A percentile compares a stretch with the other conserved stretches of the same genome.
Conservation (phyloP, 1,284 basidiomycete species). For the Boletus semigastroideus region DNA sequence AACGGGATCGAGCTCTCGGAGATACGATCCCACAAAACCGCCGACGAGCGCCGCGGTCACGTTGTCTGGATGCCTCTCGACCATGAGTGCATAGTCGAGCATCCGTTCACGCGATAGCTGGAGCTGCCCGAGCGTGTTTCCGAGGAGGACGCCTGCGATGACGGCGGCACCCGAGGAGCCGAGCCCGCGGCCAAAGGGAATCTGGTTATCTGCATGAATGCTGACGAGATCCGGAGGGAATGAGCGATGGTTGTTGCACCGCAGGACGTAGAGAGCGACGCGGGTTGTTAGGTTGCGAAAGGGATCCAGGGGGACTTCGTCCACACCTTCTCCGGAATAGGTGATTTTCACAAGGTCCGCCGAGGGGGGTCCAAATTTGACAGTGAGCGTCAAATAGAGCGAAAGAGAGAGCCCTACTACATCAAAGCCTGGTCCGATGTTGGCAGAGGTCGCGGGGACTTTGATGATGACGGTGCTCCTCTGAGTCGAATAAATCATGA, state of each 20-base stretch:
- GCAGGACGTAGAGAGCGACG: slow-evolving; percentile 94
- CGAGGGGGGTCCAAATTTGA: slow-evolving; percentile 47
- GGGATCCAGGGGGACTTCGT: slow-evolving; percentile 89
- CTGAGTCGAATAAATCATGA: slow-evolving; percentile 15
- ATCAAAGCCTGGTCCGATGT: slow-evolving; percentile 99
- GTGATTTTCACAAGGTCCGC: slow-evolving; percentile 60
- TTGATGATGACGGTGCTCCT: slow-evolving; percentile 60
- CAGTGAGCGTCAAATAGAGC: slow-evolving; percentile 78
- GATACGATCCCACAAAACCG: slow-evolving; percentile 97
- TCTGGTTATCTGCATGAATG: slow-evolving; percentile 88
- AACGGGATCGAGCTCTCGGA: slow-evolving; percentile 83
- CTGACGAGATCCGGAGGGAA: slow-evolving; percentile 73
- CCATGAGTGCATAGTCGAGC: slow-evolving; percentile 98
- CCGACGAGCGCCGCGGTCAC: slow-evolving; percentile 97
- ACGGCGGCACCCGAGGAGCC: slow-evolving; percentile 98
- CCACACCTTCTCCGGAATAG: slow-evolving; percentile 88
- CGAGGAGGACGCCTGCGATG: slow-evolving; percentile 92
- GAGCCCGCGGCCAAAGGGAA: slow-evolving; percentile 96
- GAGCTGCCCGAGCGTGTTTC: slow-evolving; percentile 79
- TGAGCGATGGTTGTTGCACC: slow-evolving; percentile 72
- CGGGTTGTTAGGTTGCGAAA: slow-evolving; percentile 99
- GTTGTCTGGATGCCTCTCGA: slow-evolving; percentile 99
- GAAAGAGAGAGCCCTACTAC: slow-evolving; percentile 97
- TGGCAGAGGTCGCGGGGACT: slow-evolving; percentile 96
- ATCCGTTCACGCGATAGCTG: slow-evolving; percentile 70